phyloP scores from a whole-genome alignment of 257 asterid genomes.

The Craterostigma plantagineum region DNA sequence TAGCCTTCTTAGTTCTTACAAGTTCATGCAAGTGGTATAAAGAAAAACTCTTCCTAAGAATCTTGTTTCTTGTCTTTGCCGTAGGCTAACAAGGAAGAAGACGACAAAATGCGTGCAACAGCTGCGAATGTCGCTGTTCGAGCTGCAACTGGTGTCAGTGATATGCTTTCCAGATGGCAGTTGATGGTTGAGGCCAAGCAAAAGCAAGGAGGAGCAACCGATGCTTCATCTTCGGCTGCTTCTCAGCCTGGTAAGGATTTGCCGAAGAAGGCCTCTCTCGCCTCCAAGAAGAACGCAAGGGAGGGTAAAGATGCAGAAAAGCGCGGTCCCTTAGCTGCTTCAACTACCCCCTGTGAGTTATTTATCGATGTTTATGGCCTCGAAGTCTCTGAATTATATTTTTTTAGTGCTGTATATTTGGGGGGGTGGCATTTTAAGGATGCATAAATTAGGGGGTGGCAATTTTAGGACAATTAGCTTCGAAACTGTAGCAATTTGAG shows the following conservation, averaged over 20 bases:
- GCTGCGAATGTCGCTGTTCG: constrained; percentile 98
- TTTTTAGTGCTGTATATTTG: too few relatives aligned
- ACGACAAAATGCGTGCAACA: constrained; percentile 85
- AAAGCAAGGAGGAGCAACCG: constrained; percentile 65
- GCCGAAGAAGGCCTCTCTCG: constrained; percentile 22
- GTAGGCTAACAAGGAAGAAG: constrained; percentile 90
- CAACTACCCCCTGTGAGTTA: too few relatives aligned
- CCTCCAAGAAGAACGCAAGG: constrained; percentile 31
- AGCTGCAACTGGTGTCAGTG: constrained; percentile 93
- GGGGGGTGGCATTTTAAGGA: too few relatives aligned
- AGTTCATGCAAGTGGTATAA: background rate
- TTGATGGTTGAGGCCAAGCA: constrained; percentile 84
- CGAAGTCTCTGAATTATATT: too few relatives aligned
- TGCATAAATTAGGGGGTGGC: too few relatives aligned
- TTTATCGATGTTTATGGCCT: too few relatives aligned
- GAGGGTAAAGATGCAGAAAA: constrained; percentile 61
- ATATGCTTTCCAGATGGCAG: constrained; percentile 88
- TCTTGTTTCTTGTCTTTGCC: too few relatives aligned
- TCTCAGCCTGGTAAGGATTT: constrained; percentile 42
- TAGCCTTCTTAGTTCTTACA: background rate
- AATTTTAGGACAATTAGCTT: too few relatives aligned
- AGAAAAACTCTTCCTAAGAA: too few relatives aligned
- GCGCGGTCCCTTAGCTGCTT: constrained; percentile 23
- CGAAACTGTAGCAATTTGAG: too few relatives aligned
- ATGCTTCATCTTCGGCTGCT: constrained; percentile 21